Evolutionary conservation across 2,329 filamentous ascomycete species (phyloP), one percentile per base, ranked within the genome.

Genomic region (Fusarium domesticum): DNA sequence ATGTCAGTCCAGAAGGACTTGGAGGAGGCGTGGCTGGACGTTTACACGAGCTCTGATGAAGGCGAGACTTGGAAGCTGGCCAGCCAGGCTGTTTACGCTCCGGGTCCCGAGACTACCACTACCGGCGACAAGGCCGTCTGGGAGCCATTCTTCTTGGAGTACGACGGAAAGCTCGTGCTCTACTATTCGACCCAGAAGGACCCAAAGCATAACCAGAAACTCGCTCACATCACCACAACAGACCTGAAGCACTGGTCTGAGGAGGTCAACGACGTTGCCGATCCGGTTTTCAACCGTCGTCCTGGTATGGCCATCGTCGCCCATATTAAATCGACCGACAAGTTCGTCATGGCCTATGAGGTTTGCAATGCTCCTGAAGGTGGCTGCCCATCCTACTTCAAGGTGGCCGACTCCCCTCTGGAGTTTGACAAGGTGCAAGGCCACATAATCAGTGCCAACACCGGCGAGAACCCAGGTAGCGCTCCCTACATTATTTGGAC

Each of bases 81-180:
- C 2, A 50, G 46, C 11, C 42, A 39, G 18, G 34, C 53, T 7
- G 51, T 42, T 3, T 42, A 38, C 6, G 51, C 39, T 11, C 39
- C 44, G 8, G 51, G 51, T 4, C 37, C 32, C 1, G 51, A 41
- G 2, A 23, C 35, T 10, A 35, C 42, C 3, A 39, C 30, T 11
- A 48, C 38, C 2, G 51, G 51, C 4, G 16, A 50, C 1, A 45
- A 39, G 0, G 40, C 51, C 0, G 39, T 53, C 0, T 54, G 51
- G 51, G 51, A 53, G 17, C 51, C 51, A 0, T 53, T 48, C 15
- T 33, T 54, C 16, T 32, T 50, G 20, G 33, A 45, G 4, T 42
- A 54, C 0, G 30, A 51, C 11, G 17, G 32, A 16, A 17, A 53
- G 14, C 41, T 54, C 0, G 38, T 54, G 6, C 44, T 38, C 18